phyloP scores from a whole-genome alignment of 352 stramenopile genomes.

The Phytopythium vexans region DNA sequence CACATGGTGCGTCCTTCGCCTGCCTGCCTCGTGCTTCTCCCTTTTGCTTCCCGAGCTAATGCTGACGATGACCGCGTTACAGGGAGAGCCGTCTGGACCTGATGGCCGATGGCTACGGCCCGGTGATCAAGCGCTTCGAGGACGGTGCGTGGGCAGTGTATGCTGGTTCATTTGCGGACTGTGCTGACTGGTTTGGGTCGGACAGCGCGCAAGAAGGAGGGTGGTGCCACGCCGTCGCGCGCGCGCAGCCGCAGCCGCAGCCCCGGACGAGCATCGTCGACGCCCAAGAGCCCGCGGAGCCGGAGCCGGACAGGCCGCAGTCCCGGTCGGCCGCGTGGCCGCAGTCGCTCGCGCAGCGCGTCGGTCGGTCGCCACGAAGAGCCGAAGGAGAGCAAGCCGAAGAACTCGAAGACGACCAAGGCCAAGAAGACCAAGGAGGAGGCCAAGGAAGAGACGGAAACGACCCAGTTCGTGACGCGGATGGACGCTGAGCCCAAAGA shows the following conservation, averaged over 20 bases:
- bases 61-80: neutral
- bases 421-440: constrained; percentile 13
- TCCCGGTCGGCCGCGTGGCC: constrained; percentile 24
- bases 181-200: neutral
- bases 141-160: constrained; percentile 28
- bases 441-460: constrained; percentile 14
- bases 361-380: constrained; percentile 42
- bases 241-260: constrained; percentile 36
- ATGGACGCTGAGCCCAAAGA: constrained; percentile 29
- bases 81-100: constrained; percentile 86
- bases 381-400: constrained; percentile 12
- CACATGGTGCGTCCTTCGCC: constrained; percentile 47
- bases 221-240: constrained; percentile 21
- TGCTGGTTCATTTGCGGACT: neutral
- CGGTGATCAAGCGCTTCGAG: constrained; percentile 71
- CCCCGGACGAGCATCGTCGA: constrained; percentile 31
- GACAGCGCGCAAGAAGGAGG: constrained; percentile 55
- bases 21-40: neutral
- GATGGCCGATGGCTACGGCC: constrained; percentile 68
- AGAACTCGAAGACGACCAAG: constrained; percentile 13
- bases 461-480: constrained; percentile 29
- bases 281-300: constrained; percentile 30
- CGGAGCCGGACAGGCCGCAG: constrained; percentile 26
- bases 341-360: constrained; percentile 60
- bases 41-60: too few species aligned